These are phyloP conservation scores for Tricholoma matsutake DNA, from an alignment of 768 basidiomycete genomes.

Conservation along the genomic window DNA sequence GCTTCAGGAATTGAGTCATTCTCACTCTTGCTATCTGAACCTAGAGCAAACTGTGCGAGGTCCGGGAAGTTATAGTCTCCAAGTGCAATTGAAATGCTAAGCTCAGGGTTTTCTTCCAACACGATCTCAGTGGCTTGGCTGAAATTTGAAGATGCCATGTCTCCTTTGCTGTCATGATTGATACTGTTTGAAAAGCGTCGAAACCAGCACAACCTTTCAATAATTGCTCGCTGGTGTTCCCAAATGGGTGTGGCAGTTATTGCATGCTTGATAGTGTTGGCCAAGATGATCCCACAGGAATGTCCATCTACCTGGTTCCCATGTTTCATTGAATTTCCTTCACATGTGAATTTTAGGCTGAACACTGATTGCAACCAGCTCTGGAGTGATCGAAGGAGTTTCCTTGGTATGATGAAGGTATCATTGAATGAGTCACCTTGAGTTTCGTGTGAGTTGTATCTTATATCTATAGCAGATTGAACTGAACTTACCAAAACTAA, in stretches of 20 bases:
- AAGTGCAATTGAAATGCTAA: background rate
- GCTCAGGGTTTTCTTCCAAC: background rate
- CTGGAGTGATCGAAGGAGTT: constrained; percentile 3
- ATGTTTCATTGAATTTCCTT: constrained; percentile 4
- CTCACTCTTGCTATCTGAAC: background rate
- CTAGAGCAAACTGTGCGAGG: background rate
- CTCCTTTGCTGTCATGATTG: constrained; percentile 23
- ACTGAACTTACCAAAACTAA: constrained; percentile 10
- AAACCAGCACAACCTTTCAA: background rate
- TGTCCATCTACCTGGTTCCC: constrained; percentile 5
- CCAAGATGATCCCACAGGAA: constrained; percentile 7
- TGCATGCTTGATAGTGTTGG: constrained; percentile 5
- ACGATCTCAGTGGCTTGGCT: background rate
- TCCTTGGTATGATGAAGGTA: background rate
- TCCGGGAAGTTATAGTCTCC: background rate
- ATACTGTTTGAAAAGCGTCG: background rate
- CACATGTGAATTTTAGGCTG: background rate
- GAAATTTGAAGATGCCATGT: background rate
- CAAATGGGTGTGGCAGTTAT: constrained; percentile 1
- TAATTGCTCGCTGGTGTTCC: background rate
- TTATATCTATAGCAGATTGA: background rate
- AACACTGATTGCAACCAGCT: constrained; percentile 7
- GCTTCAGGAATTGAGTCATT: background rate
- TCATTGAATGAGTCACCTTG: background rate
- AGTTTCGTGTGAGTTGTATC: background rate